Conservation (phyloP, 2,329 filamentous ascomycete genomes). For the Talaromyces amestolkiae region DNA sequence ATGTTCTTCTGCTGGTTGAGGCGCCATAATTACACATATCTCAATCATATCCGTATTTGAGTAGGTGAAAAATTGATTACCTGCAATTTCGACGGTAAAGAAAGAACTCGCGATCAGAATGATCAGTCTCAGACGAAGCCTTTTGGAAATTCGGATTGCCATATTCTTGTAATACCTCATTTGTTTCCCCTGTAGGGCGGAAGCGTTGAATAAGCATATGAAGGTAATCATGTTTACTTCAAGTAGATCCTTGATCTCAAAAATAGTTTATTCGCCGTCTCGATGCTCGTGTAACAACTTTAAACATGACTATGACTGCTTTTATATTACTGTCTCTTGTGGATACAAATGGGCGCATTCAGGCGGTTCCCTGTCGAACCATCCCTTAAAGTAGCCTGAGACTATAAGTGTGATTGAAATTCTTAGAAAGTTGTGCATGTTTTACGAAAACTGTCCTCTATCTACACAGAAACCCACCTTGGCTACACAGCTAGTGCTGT, state of each 20-base stretch:
- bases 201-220: too few relatives aligned
- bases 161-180: too few relatives aligned
- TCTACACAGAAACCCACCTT: not conserved
- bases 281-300: not conserved
- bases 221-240: not conserved
- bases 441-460: not conserved
- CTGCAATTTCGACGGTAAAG: too few relatives aligned
- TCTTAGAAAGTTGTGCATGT: not conserved
- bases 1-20: constrained; percentile 68
- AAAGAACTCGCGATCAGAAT: too few relatives aligned
- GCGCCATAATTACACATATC: too few relatives aligned
- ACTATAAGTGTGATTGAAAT: not conserved
- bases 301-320: not conserved
- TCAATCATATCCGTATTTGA: too few relatives aligned
- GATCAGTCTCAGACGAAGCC: too few relatives aligned
- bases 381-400: not conserved
- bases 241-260: not conserved
- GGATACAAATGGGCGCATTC: not conserved
- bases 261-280: not conserved
- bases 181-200: too few relatives aligned
- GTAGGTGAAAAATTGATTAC: too few relatives aligned
- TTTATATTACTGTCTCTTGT: not conserved
- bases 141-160: too few relatives aligned
- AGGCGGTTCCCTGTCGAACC: not conserved
- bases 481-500: not conserved